Conservation (phyloP, 805 yeast species). For the Saccharomycopsis capsularis region DNA sequence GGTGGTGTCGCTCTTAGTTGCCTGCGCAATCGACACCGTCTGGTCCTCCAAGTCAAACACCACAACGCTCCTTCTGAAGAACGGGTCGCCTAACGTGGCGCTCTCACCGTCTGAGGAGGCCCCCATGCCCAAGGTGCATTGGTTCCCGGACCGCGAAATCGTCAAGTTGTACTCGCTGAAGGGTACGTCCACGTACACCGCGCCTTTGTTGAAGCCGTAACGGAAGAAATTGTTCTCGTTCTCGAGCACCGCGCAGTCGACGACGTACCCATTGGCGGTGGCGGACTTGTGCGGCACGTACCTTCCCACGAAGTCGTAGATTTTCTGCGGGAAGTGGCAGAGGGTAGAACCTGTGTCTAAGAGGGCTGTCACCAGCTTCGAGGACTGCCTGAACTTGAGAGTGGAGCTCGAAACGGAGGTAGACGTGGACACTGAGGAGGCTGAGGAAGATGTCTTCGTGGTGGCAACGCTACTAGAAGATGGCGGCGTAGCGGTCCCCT, state of each 20-base stretch:
- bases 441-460: neutral
- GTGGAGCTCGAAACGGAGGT: neutral
- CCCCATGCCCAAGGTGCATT: constrained; percentile 11
- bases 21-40: constrained; percentile 41
- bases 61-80: constrained; percentile 44
- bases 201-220: constrained; percentile 8
- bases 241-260: constrained; percentile 12
- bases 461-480: neutral
- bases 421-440: too few relatives aligned
- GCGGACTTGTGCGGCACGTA: constrained; percentile 7
- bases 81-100: constrained; percentile 46
- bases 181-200: constrained; percentile 17
- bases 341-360: constrained; percentile 18
- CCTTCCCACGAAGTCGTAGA: neutral
- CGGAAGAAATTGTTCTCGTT: constrained; percentile 15
- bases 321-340: constrained; percentile 2
- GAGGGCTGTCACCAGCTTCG: constrained; percentile 4
- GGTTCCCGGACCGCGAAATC: neutral
- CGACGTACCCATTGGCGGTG: constrained; percentile 6
- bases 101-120: constrained; percentile 21
- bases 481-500: neutral
- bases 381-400: neutral
- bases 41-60: constrained; percentile 46
- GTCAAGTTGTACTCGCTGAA: constrained; percentile 12
- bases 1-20: too few relatives aligned